Evolutionary conservation across 257 asterid species (phyloP).

Genomic region (Prunella vulgaris): DNA sequence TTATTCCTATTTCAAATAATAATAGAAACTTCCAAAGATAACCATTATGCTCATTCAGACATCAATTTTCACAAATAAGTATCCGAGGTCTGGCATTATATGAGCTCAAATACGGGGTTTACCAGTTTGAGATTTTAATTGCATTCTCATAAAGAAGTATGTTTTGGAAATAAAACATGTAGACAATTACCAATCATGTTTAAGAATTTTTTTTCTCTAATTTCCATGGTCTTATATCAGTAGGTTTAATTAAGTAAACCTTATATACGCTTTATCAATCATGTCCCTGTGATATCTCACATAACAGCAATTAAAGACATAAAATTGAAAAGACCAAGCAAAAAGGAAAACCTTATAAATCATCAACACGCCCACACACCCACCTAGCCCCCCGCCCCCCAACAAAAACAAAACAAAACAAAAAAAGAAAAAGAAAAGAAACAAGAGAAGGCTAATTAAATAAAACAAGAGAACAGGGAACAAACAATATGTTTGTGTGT

Average conservation of each 20-base stretch:
- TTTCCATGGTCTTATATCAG: neutral
- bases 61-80: neutral
- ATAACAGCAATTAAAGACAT: neutral
- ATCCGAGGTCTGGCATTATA: neutral
- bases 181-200: neutral
- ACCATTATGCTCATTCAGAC: neutral
- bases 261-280: neutral
- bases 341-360: conserved; percentile 11
- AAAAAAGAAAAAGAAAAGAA: too few relatives aligned
- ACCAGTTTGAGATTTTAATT: neutral
- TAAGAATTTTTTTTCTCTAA: neutral
- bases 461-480: neutral
- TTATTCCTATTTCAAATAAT: neutral
- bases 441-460: neutral
- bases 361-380: neutral
- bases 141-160: neutral
- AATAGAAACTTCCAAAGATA: neutral
- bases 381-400: too few relatives aligned
- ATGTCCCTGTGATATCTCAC: neutral
- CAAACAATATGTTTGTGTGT: neutral
- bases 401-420: too few relatives aligned
- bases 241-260: neutral
- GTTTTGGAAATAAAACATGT: neutral
- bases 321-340: neutral
- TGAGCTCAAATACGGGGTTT: neutral